Base-by-base conservation (phyloP, 2,329 filamentous ascomycete species). In the Leptoxyphium fumago region DNA sequence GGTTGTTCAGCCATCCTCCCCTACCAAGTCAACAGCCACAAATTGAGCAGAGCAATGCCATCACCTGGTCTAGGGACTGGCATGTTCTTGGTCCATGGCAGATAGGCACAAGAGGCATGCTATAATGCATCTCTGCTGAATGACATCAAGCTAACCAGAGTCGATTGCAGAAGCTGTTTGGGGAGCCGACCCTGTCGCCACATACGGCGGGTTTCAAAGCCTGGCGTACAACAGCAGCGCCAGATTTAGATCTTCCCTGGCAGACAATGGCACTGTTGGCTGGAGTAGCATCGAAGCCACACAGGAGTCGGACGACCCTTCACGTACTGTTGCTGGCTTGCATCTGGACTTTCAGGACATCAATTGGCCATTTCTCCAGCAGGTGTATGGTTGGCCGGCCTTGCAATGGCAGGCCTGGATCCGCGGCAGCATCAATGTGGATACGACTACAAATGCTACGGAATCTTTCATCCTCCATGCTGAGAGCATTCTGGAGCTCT, bases 351-450 rank as follows among this genome's bases (percentile, higher is more conserved):
- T 74, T 51, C 61, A 65, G 8, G 57, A 70, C 7, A 60, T 75
- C n/a, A 65, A 77, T 46, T 77, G 73, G 73, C 51, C 59, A 13
- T 69, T 68, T 40, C 57, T 76, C 38, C 69, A 71, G 48, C 58
- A 63, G 10, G 59, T 76, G 10, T 77, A 78, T 54, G 75, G 75
- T 39, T 78, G 74, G 75, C 63, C 73, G 40, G 71, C 71, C 14
- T 58, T 73, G 10, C 74, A 78, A 51, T 77, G 72, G 55, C 74
- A 77, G 53, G 70, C 68, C 8, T 78, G 74, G 74, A 64, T 67
- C 21, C 64, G 73, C 41, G 74, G 74, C 30, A 57, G 63, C 43
- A 55, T 57, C 14, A 56, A 74, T 5, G 40, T 48, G 10, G 38
- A 45, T 14, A 47, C 48, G 18, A 9, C 32, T 36, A 36, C 32